phyloP scores from a whole-genome alignment of 768 basidiomycete genomes.

The Tulasnella sp. region DNA sequence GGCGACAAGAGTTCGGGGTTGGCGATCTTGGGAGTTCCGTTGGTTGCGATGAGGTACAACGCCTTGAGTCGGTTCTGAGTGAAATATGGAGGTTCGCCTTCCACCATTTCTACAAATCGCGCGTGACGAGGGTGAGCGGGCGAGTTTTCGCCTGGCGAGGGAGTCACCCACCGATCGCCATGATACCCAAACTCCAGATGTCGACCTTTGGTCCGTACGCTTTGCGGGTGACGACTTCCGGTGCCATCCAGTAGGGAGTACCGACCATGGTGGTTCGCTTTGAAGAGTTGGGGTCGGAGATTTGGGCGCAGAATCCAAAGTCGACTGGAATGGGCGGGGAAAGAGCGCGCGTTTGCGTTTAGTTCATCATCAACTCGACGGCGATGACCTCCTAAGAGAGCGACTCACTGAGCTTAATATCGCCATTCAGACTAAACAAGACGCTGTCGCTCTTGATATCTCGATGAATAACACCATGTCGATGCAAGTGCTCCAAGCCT shows the following conservation, averaged over 20 bases:
- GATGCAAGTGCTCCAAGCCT: constrained; percentile 88
- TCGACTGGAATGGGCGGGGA: constrained; percentile 79
- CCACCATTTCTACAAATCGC: constrained; percentile 77
- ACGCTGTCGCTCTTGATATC: constrained; percentile 99
- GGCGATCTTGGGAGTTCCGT: constrained; percentile 92
- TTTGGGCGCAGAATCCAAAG: constrained; percentile 98
- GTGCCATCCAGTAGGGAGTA: constrained; percentile 99
- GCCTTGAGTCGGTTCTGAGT: constrained; percentile 97
- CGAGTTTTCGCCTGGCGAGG: neutral
- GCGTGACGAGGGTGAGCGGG: constrained; percentile 11
- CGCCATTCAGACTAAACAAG: constrained; percentile 81
- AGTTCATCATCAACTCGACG: constrained; percentile 10
- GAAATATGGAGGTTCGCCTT: constrained; percentile 92
- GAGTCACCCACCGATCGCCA: constrained; percentile 56
- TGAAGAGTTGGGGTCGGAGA: constrained; percentile 54
- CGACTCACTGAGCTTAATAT: constrained; percentile 93
- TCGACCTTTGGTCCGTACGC: constrained; percentile 99
- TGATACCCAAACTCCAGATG: constrained; percentile 94
- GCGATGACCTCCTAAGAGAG: too few relatives aligned
- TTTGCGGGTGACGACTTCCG: constrained; percentile 94
- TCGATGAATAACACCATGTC: constrained; percentile 95
- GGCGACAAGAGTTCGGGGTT: constrained; percentile 73
- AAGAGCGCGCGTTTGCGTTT: too few relatives aligned
- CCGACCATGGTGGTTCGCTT: constrained; percentile 98
- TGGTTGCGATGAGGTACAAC: constrained; percentile 94